Evolutionary conservation across 2,329 filamentous ascomycete genomes (phyloP), one percentile per base, ranked within the genome.

Genomic region (Colletotrichum trifolii): DNA sequence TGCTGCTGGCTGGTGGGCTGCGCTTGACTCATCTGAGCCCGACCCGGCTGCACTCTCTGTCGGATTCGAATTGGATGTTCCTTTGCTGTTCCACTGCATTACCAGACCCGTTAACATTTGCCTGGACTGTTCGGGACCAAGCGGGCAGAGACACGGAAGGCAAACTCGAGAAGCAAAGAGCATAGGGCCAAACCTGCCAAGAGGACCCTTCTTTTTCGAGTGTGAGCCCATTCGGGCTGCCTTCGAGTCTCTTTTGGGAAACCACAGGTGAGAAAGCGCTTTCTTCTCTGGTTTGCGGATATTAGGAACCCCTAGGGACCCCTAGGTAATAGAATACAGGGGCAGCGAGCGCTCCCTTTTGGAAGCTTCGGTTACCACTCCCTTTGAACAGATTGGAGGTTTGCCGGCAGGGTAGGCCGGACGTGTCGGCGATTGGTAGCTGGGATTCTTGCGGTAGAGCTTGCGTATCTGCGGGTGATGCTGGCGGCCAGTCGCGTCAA

Each of bases 131-230:
- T 50, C 42, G 38, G 25, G 49, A 45, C 53, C 15, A 35, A 49
- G 39, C 47, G 10, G 35, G 47, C 17, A 45, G 54, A 25, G 53
- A 38, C 25, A 42, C 35, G 35, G 35, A 46, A 61, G 56, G 47
- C 35, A 35, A 55, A 33, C 8, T 50, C 34, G n/a, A 15, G 13
- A 39, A 35, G 17, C 15, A 43, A 46, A 42, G 15, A 33, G 43
- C 17, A 12, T 8, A n/a, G 50, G 38, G 12, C 40, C 36, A 42
- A 53, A 57, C 42, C 17, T 34, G 62, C 47, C 58, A 56, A 62
- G 52, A 56, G 33, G 58, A 56, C 46, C 58, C 58, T 62, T 57
- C 47, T 62, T 65, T 65, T 65, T 56, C 50, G 33, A 13, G 40
- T n/a, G 38, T 65, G 45, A 53, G 52, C 58, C n/a, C 33, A 42